A percentile compares a stretch with the other conserved stretches of the same genome.
phyloP scores from a whole-genome alignment of 768 basidiomycete genomes.

The Kwoniella bestiolae region DNA sequence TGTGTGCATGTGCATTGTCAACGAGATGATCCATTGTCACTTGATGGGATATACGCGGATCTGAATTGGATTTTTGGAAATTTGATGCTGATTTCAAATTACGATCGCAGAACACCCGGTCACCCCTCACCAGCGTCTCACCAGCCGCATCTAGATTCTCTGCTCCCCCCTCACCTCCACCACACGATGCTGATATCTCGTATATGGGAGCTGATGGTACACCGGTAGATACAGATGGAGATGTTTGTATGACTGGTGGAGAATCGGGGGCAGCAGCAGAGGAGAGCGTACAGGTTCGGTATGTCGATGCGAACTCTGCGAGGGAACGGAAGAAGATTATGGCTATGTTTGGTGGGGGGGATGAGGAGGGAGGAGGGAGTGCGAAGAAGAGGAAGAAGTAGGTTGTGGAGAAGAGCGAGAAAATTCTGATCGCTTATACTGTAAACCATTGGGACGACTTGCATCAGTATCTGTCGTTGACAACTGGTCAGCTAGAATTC shows the following conservation, averaged over 20 bases:
- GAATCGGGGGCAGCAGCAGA: too few relatives aligned
- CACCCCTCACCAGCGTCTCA: constrained; percentile 17
- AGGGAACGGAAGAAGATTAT: constrained; percentile 47
- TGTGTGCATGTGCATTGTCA: too few relatives aligned
- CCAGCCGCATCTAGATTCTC: constrained; percentile 19
- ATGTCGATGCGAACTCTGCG: constrained; percentile 48
- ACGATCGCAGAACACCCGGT: constrained; percentile 15
- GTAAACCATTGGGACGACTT: too few relatives aligned
- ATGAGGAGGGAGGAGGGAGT: constrained; percentile 8
- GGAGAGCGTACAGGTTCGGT: constrained; percentile 46
- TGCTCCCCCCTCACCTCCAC: neutral
- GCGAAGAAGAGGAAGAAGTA: constrained; percentile 14
- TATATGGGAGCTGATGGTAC: constrained; percentile 11
- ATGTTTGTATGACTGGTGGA: neutral
- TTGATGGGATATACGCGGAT: too few relatives aligned
- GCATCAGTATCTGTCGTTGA: too few relatives aligned
- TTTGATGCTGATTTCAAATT: too few relatives aligned
- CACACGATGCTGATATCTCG: neutral
- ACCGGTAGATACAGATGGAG: constrained; percentile 6
- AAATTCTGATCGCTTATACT: neutral
- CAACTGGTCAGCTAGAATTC: too few relatives aligned
- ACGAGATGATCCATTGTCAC: too few relatives aligned
- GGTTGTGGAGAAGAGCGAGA: neutral
- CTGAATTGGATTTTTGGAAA: too few relatives aligned
- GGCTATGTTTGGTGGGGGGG: constrained; percentile 33